Base-by-base conservation (phyloP, 169 alveolate species). In the Plasmodium fragile region DNA sequence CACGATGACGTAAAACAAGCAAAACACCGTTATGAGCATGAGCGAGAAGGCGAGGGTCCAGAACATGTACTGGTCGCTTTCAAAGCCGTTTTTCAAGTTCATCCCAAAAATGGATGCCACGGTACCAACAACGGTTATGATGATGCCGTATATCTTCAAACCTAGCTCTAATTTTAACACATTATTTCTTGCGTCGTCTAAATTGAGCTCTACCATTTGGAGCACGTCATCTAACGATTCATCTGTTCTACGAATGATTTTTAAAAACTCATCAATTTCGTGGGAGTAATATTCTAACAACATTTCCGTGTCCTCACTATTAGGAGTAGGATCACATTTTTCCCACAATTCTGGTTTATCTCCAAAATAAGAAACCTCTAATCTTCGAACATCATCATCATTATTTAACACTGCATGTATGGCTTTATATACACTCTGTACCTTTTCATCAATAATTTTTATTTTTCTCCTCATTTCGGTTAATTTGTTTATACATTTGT, bases 41-140 rank as follows among this genome's bases (percentile, higher is more conserved):
- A 95, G 85, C n/a, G 95, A 93, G 49, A 87, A 92, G 34, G 97
- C 96, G 77, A 95, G 81, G 69, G 78, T 32, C 98, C 98, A 96
- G 80, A 96, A 96, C 32, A 93, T 77, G n/a, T 73, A 91, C 18
- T 89, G 87, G 59, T 91, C 92, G 41, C 95, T 91, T 52, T 96
- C 98, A 72, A 92, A 81, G 5, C 97, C 97, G 89, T 95, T 96
- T 78, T 91, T 85, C 77, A 96, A 93, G 85, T 96, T 96, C 98
- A 96, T 96, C 36, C 98, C 98, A 89, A 96, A 96, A 41, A 96
- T 83, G 5, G 96, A 96, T 39, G 98, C 97, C 65, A 94, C 92
- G 4, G 98, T 96, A 52, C 97, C 95, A 52, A 96, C 96, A 83
- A 95, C 95, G 1, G 96, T 93, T 70, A 96, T 95, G 5, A 96